Evolutionary conservation across 2,329 filamentous ascomycete genomes (phyloP).

Genomic region (Trichoderma sp.): DNA sequence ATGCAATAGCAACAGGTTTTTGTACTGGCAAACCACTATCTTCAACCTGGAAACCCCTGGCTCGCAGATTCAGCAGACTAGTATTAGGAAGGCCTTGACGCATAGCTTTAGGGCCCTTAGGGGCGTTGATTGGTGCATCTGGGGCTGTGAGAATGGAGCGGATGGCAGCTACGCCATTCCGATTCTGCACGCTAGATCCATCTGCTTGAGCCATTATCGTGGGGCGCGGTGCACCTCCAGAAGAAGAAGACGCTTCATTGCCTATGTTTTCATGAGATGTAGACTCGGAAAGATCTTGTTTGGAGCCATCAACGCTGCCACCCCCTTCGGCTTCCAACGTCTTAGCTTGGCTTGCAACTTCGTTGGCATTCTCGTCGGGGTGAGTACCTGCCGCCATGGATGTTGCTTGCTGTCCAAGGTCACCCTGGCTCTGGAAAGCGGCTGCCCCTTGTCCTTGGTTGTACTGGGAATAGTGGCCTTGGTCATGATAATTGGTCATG

Average conservation of each 20-base stretch:
- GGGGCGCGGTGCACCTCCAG: constrained; percentile 27
- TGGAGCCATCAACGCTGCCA: constrained; percentile 28
- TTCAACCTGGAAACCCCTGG: constrained; percentile 51
- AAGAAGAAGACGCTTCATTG: constrained; percentile 32
- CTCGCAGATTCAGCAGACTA: constrained; percentile 67
- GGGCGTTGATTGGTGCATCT: constrained; percentile 67
- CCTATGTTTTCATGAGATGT: constrained; percentile 38
- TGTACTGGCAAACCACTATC: constrained; percentile 43
- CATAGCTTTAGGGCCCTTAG: constrained; percentile 94
- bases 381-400: constrained; percentile 34
- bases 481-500: constrained; percentile 42
- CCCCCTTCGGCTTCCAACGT: constrained; percentile 24
- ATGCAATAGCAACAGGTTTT: constrained; percentile 24
- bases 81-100: constrained; percentile 84
- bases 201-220: constrained; percentile 26
- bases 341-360: constrained; percentile 14
- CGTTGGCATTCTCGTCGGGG: constrained; percentile 45
- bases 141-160: constrained; percentile 40
- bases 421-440: constrained; percentile 28
- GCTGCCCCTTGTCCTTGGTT: constrained; percentile 25
- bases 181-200: constrained; percentile 30
- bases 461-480: constrained; percentile 37
- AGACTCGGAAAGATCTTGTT: constrained; percentile 29
- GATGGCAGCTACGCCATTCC: constrained; percentile 32
- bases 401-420: constrained; percentile 27